A percentile compares a stretch with the other conserved stretches of the same genome.
Evolutionary conservation across 2,329 filamentous ascomycete genomes (phyloP).

Genomic region (Aspergillus puulaauensis): DNA sequence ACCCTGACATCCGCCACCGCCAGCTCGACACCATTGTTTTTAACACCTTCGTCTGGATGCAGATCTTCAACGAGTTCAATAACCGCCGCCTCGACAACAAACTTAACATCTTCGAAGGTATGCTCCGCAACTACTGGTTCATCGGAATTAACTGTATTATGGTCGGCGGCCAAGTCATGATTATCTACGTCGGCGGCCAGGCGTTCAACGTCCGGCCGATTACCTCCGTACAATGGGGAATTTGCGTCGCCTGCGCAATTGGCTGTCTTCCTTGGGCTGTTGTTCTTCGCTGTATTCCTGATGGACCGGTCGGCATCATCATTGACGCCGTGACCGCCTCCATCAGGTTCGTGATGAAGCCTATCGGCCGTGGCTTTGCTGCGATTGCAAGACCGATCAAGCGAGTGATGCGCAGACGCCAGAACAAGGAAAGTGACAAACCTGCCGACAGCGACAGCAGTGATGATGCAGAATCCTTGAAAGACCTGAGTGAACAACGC

Average conservation of each 20-base stretch:
- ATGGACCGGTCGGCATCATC: slow-evolving; percentile 53
- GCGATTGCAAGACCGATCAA: slow-evolving; percentile 25
- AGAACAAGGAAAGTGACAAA: slow-evolving; percentile 2
- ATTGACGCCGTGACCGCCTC: slow-evolving; percentile 53
- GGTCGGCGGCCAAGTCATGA: slow-evolving; percentile 84
- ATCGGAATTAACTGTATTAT: slow-evolving; percentile 81
- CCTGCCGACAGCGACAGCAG: neutral
- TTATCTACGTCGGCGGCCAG: slow-evolving; percentile 79
- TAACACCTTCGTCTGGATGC: slow-evolving; percentile 99
- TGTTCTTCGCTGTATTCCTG: slow-evolving; percentile 78
- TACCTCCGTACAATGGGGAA: slow-evolving; percentile 77
- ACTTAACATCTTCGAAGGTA: slow-evolving; percentile 92
- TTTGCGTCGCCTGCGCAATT: slow-evolving; percentile 78
- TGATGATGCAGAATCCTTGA: slow-evolving; percentile 1
- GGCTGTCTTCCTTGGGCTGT: slow-evolving; percentile 84
- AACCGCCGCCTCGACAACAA: slow-evolving; percentile 92
- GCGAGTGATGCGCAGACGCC: slow-evolving; percentile 20
- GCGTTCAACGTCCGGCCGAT: slow-evolving; percentile 76
- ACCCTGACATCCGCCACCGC: slow-evolving; percentile 41
- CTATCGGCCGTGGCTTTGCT: slow-evolving; percentile 33
- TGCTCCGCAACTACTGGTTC: slow-evolving; percentile 85
- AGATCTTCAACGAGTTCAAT: slow-evolving; percentile 98
- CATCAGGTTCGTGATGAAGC: slow-evolving; percentile 53
- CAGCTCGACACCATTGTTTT: slow-evolving; percentile 82
- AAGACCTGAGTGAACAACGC: neutral